Evolutionary conservation across 2,329 filamentous ascomycete genomes (phyloP), one percentile per base, ranked within the genome.

Genomic region (Nemania sp.): DNA sequence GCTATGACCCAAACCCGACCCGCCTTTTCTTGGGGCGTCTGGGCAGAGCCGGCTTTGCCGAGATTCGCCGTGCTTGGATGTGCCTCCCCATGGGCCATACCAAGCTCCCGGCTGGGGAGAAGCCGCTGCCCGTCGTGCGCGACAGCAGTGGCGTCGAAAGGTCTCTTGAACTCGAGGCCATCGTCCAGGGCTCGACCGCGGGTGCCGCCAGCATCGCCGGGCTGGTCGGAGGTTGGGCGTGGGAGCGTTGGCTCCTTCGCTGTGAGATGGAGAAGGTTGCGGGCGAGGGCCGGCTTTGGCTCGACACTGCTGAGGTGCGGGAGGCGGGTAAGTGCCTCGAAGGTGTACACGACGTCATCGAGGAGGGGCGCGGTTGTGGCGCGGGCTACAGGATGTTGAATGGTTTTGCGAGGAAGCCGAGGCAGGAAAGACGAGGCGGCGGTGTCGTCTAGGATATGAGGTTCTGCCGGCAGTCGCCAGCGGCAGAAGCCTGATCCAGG

Each of bases 241-340:
- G 93, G 94, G 95, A 99, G 83, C 90, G 91, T 74, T 99, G 95
- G 95, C 84, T 98, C 75, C 79, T 97, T 67, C 91, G 92, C 71
- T 84, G 94, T 70, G 90, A 95, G 78, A 85, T 89, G 78, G 93
- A 97, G 80, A 95, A 84, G 75, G 81, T 81, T 4, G 80, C 91
- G 72, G 90, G 90, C 25, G 88, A 91, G 72, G 75, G 83, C 63
- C 75, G 83, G 11, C 79, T 86, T 21, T 77, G 76, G 4, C 82
- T 86, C 68, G 84, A 82, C 10, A 78, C 82, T 20, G 73, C 77
- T 46, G 79, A 82, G 49, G 80, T 85, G 74, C 74, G 76, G 55
- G 81, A 85, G 75, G 84, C 85, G 7, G 83, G 81, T 60, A 83
- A 83, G 72, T 84, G 81, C 68, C 79, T 89, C 50, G 83, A 86